These are phyloP conservation scores for Penicillium goetzii DNA, from an alignment of 495 filamentous ascomycete genomes.

Conservation along the genomic window DNA sequence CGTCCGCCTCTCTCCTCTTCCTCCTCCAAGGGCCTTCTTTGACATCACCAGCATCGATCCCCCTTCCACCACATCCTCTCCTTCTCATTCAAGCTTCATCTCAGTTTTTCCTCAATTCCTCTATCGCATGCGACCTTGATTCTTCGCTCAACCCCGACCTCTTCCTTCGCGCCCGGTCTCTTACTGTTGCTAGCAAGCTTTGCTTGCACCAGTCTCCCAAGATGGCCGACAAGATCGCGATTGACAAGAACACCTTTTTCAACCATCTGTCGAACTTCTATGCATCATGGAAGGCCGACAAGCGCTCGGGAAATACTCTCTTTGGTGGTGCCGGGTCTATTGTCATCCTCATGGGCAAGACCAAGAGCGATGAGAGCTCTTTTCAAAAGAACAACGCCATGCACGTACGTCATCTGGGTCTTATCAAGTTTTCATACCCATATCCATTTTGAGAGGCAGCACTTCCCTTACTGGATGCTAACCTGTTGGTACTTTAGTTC, in stretches of 20 bases:
- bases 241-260: conserved; percentile 90
- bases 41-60: conserved; percentile 10
- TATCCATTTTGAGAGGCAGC: neutral
- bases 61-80: conserved; percentile 3
- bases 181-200: conserved; percentile 26
- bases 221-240: conserved; percentile 74
- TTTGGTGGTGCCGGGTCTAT: conserved; percentile 87
- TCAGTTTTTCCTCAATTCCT: neutral
- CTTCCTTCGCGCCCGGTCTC: conserved; percentile 9
- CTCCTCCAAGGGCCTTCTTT: conserved; percentile 8
- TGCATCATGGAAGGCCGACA: conserved; percentile 93
- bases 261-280: conserved; percentile 85
- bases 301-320: conserved; percentile 71
- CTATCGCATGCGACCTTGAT: conserved; percentile 14
- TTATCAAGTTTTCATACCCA: neutral
- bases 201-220: conserved; percentile 27
- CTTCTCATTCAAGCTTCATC: conserved; percentile 1
- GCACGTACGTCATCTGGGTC: conserved; percentile 65
- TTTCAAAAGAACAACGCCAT: conserved; percentile 95
- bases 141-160: conserved; percentile 2
- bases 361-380: conserved; percentile 71
- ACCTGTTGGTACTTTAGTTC: conserved; percentile 62
- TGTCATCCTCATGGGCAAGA: conserved; percentile 90
- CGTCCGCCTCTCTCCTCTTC: conserved; percentile 24
- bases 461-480: conserved; percentile 16